A percentile compares a stretch with the other conserved stretches of the same genome.
Evolutionary conservation across 2,329 filamentous ascomycete genomes (phyloP).

Genomic region (Aspergillus quadrilineatus): DNA sequence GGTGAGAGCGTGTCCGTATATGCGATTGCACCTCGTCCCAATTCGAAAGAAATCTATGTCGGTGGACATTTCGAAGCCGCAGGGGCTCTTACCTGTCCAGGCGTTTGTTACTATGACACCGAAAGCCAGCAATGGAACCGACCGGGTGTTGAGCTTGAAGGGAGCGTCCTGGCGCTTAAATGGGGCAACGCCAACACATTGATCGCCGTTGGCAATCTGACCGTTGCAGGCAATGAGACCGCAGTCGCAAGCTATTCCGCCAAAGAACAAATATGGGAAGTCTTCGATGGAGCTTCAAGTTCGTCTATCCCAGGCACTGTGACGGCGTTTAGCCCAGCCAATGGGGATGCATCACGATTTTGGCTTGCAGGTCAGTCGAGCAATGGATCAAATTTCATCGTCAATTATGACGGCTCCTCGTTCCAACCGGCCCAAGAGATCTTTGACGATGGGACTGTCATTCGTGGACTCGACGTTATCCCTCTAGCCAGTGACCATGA

Average conservation of each 20-base stretch:
- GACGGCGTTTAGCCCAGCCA: conserved; percentile 72
- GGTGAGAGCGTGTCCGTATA: conserved; percentile 72
- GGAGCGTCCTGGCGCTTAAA: conserved; percentile 68
- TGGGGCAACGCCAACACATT: conserved; percentile 74
- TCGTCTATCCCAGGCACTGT: conserved; percentile 72
- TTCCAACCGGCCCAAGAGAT: conserved; percentile 67
- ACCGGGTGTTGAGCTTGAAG: conserved; percentile 69
- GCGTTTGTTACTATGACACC: conserved; percentile 76
- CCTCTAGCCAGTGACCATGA: conserved; percentile 67
- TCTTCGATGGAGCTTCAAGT: conserved; percentile 54
- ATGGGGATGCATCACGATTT: conserved; percentile 67
- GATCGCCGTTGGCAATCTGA: conserved; percentile 75
- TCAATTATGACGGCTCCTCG: conserved; percentile 73
- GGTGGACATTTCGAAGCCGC: conserved; percentile 82
- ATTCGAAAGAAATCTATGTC: conserved; percentile 74
- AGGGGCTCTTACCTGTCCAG: conserved; percentile 77
- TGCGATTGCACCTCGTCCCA: conserved; percentile 70
- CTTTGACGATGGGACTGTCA: conserved; percentile 64
- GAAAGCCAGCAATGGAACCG: conserved; percentile 73
- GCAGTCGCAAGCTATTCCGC: conserved; percentile 73
- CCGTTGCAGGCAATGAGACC: conserved; percentile 62
- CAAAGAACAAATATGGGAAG: conserved; percentile 63
- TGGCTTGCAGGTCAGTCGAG: conserved; percentile 76
- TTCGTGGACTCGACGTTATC: conserved; percentile 81
- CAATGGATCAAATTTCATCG: conserved; percentile 71